Conservation (phyloP, 2,329 filamentous ascomycete genomes). For the Colletotrichum falcatum region DNA sequence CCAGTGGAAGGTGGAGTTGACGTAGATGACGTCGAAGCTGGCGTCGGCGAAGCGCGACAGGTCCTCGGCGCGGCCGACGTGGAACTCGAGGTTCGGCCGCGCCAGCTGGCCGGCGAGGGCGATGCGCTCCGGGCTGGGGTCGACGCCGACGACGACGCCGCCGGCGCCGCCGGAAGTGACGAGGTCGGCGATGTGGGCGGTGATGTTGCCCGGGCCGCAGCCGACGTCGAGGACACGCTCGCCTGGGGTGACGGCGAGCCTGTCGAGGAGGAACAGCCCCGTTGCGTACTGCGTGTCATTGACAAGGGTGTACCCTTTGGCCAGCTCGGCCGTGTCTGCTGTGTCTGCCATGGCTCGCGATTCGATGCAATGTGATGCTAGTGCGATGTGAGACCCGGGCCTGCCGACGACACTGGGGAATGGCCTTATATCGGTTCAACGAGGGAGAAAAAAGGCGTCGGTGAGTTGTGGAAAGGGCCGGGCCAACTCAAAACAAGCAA, state of each 20-base stretch:
- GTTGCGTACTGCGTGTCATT: conserved; percentile 17
- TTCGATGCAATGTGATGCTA: not conserved
- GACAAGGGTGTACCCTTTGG: conserved; percentile 21
- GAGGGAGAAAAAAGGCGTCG: too few species aligned
- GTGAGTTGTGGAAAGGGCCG: too few species aligned
- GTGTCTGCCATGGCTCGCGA: conserved; percentile 13
- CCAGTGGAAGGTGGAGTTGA: conserved; percentile 41
- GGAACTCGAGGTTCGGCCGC: not conserved
- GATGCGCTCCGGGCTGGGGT: conserved; percentile 24
- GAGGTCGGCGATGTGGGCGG: conserved; percentile 24
- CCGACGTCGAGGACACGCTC: conserved; percentile 33
- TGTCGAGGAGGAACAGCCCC: conserved; percentile 23
- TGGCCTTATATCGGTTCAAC: not conserved
- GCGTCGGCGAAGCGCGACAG: conserved; percentile 50
- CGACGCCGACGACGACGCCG: conserved; percentile 1
- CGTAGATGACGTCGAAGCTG: conserved; percentile 49
- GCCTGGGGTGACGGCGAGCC: conserved; percentile 2
- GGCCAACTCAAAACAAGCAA: not conserved
- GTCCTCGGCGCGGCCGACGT: conserved; percentile 50
- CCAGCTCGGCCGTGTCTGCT: conserved; percentile 1
- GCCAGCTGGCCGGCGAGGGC: conserved; percentile 5
- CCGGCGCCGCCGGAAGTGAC: conserved; percentile 14
- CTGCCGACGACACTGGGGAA: not conserved
- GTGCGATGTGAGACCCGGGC: not conserved
- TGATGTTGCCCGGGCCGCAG: conserved; percentile 26